A percentile compares a stretch with the other conserved stretches of the same genome.
phyloP scores from a whole-genome alignment of 140 eudicot species.

The Cichorium intybus region DNA sequence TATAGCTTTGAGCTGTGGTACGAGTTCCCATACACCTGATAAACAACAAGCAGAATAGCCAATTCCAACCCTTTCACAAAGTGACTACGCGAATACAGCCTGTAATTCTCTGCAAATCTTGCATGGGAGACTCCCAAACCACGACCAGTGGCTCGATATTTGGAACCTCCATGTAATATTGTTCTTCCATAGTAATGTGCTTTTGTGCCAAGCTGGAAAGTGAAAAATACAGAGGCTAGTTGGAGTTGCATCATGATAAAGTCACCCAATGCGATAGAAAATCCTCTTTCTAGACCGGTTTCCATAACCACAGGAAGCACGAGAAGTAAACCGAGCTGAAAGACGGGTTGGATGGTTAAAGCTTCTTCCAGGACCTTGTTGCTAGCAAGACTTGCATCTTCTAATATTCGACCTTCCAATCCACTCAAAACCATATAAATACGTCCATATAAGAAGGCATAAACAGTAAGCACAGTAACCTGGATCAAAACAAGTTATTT shows the following conservation, averaged over 20 bases:
- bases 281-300: slow-evolving; percentile 74
- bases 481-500: slow-evolving; percentile 27
- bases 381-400: slow-evolving; percentile 33
- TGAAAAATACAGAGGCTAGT: slow-evolving; percentile 71
- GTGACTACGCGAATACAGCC: slow-evolving; percentile 84
- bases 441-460: slow-evolving; percentile 82
- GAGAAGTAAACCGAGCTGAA: slow-evolving; percentile 76
- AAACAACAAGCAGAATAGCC: slow-evolving; percentile 61
- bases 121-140: no score
- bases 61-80: slow-evolving; percentile 89
- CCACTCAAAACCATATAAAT: slow-evolving; percentile 84
- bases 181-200: slow-evolving; percentile 91
- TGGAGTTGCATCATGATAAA: slow-evolving; percentile 77
- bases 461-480: slow-evolving; percentile 81
- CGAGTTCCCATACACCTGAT: slow-evolving; percentile 77
- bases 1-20: slow-evolving; percentile 69
- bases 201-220: no score
- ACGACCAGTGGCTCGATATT: slow-evolving; percentile 77
- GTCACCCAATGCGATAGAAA: slow-evolving; percentile 67
- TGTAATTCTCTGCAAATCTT: slow-evolving; percentile 79
- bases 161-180: slow-evolving; percentile 87
- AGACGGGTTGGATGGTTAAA: slow-evolving; percentile 72
- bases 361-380: slow-evolving; percentile 73
- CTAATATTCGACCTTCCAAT: slow-evolving; percentile 34
- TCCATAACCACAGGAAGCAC: slow-evolving; percentile 95